These are phyloP conservation scores for Trametopsis cervina DNA, from an alignment of 768 basidiomycete genomes.

Conservation along the genomic window DNA sequence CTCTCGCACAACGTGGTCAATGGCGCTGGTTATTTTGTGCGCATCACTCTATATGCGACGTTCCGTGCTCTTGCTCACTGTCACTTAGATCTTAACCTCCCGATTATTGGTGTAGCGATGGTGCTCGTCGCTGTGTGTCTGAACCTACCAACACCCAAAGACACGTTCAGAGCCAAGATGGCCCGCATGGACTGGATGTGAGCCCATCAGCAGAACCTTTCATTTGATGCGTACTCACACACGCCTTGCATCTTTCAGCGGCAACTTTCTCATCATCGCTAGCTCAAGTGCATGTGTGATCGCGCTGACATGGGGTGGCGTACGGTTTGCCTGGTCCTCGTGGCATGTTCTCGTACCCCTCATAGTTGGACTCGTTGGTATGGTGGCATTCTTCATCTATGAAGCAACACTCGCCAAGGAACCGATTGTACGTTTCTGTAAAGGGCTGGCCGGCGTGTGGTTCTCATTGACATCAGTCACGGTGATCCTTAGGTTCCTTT, in stretches of 20 bases:
- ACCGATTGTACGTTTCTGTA: constrained; percentile 23
- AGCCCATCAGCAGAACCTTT: too few relatives aligned
- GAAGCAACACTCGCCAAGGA: constrained; percentile 27
- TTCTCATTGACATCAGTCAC: neutral
- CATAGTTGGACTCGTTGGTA: constrained; percentile 25
- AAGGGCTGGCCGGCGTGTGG: neutral
- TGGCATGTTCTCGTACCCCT: constrained; percentile 29
- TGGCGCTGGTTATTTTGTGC: constrained; percentile 28
- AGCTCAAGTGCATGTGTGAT: constrained; percentile 13
- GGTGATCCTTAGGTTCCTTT: constrained; percentile 15
- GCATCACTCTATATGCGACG: constrained; percentile 2
- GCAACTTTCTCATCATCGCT: constrained; percentile 18
- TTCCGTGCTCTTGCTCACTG: neutral
- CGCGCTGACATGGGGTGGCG: constrained; percentile 28
- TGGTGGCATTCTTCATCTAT: constrained; percentile 33
- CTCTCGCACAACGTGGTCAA: constrained; percentile 10
- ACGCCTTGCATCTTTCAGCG: too few relatives aligned
- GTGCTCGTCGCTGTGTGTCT: constrained; percentile 14
- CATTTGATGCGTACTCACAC: too few relatives aligned
- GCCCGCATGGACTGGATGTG: constrained; percentile 25
- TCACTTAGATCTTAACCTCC: constrained; percentile 19
- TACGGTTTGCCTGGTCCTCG: constrained; percentile 27
- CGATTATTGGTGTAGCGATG: constrained; percentile 15
- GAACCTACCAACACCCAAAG: constrained; percentile 15
- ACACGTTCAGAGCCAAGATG: constrained; percentile 16